Percentiles rank a stretch among this genome's conserved stretches.
These are phyloP conservation scores for Pseudocercospora fuligena DNA, from an alignment of 2,329 filamentous ascomycete genomes.

Conservation along the genomic window DNA sequence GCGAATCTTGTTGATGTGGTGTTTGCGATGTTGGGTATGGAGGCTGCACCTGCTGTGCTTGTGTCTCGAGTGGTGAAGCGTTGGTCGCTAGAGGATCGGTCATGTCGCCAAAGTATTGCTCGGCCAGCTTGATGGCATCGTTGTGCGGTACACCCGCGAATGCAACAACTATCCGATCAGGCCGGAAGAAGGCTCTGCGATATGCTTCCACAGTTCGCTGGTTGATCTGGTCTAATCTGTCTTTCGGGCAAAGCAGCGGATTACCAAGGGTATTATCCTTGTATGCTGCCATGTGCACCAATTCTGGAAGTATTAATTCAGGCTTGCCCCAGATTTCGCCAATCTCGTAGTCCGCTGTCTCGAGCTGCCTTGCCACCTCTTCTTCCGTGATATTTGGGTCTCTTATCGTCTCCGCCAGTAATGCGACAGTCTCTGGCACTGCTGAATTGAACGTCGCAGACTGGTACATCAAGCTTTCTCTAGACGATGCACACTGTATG, in stretches of 20 bases:
- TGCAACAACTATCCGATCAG: slow-evolving; percentile 90
- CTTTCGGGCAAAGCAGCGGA: slow-evolving; percentile 86
- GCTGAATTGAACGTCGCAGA: slow-evolving; percentile 95
- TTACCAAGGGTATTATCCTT: slow-evolving; percentile 96
- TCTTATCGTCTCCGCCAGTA: slow-evolving; percentile 93
- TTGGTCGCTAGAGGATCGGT: slow-evolving; percentile 40
- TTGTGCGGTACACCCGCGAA: slow-evolving; percentile 89
- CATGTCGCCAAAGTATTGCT: slow-evolving; percentile 94
- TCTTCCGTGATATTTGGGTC: slow-evolving; percentile 82
- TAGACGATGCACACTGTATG: slow-evolving; percentile 93
- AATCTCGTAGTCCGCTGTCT: slow-evolving; percentile 94
- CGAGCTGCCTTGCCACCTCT: slow-evolving; percentile 84
- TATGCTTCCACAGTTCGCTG: slow-evolving; percentile 76
- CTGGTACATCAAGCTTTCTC: slow-evolving; percentile 98
- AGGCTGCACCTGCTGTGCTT: slow-evolving; percentile 37
- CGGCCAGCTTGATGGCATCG: slow-evolving; percentile 76
- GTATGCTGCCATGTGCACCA: slow-evolving; percentile 94
- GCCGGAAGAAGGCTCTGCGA: slow-evolving; percentile 79
- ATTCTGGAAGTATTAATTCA: slow-evolving; percentile 90
- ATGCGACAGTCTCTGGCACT: slow-evolving; percentile 77
- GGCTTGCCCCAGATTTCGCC: slow-evolving; percentile 97
- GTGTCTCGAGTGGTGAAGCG: slow-evolving; percentile 24
- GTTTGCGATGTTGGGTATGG: slow-evolving; percentile 38
- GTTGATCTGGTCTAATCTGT: slow-evolving; percentile 77
- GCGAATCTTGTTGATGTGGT: slow-evolving; percentile 61